These are phyloP conservation scores for Penicillium macrosclerotiorum DNA, from an alignment of 495 filamentous ascomycete genomes.

Conservation along the genomic window DNA sequence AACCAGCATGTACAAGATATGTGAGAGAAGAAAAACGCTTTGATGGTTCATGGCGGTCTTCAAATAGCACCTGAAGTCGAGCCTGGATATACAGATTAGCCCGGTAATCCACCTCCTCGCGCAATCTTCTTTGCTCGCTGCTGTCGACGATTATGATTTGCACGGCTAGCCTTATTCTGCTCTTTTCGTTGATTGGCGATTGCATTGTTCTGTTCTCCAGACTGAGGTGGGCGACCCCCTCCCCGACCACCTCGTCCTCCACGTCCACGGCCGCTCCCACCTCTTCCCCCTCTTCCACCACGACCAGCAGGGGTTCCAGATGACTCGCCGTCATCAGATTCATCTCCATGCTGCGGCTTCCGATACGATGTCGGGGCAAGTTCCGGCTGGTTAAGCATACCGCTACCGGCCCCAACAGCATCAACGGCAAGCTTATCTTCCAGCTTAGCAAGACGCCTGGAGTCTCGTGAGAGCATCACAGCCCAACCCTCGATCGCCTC, in stretches of 20 bases:
- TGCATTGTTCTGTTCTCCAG: constrained; percentile 53
- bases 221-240: constrained; percentile 41
- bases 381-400: constrained; percentile 49
- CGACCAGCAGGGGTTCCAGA: constrained; percentile 47
- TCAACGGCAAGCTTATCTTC: constrained; percentile 64
- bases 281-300: constrained; percentile 45
- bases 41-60: no score
- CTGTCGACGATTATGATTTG: constrained; percentile 77
- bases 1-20: constrained; percentile 3
- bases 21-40: background rate
- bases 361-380: constrained; percentile 60
- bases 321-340: constrained; percentile 21
- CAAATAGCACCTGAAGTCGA: no score
- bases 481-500: constrained; percentile 95
- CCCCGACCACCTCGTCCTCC: constrained; percentile 57
- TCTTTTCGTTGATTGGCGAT: constrained; percentile 68
- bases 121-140: constrained; percentile 78
- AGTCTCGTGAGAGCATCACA: constrained; percentile 74
- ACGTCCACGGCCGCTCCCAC: constrained; percentile 44
- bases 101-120: constrained; percentile 55
- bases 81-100: constrained; percentile 21
- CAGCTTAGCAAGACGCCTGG: constrained; percentile 59
- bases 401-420: constrained; percentile 37
- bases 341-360: constrained; percentile 33
- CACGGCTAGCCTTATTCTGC: constrained; percentile 70